These are phyloP conservation scores for Termitomyces sp. DNA, from an alignment of 768 basidiomycete genomes.

Conservation along the genomic window DNA sequence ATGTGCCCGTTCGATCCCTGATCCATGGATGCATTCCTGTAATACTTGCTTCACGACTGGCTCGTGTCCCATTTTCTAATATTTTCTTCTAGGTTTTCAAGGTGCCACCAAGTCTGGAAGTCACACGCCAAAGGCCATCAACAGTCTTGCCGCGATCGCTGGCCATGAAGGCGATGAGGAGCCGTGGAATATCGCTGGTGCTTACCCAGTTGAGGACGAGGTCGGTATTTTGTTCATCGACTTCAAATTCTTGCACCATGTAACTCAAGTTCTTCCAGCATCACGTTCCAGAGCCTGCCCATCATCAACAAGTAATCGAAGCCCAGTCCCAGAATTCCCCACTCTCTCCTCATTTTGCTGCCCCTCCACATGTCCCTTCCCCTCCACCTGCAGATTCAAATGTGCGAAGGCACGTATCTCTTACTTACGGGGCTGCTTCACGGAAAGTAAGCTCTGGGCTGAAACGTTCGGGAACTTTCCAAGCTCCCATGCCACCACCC, in stretches of 20 bases:
- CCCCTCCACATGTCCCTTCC: slow-evolving; percentile 51
- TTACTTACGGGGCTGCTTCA: slow-evolving; percentile 65
- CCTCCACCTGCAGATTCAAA: slow-evolving; percentile 68
- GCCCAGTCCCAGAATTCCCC: slow-evolving; percentile 49
- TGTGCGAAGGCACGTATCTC: slow-evolving; percentile 77
- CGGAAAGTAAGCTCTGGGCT: slow-evolving; percentile 51
- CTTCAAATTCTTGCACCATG: neutral
- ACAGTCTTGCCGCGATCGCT: slow-evolving; percentile 81
- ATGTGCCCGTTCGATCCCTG: slow-evolving; percentile 16
- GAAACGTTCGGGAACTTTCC: slow-evolving; percentile 75
- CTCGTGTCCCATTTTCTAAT: slow-evolving; percentile 9
- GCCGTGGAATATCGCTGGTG: slow-evolving; percentile 73
- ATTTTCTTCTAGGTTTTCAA: slow-evolving; percentile 43
- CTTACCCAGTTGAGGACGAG: slow-evolving; percentile 62
- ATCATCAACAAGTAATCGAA: slow-evolving; percentile 51
- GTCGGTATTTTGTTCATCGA: slow-evolving; percentile 30
- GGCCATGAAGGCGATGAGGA: slow-evolving; percentile 88
- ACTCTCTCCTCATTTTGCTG: slow-evolving; percentile 58
- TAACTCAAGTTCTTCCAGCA: slow-evolving; percentile 19
- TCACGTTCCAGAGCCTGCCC: slow-evolving; percentile 23
- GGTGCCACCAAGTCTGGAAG: slow-evolving; percentile 53
- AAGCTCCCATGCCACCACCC: slow-evolving; percentile 41
- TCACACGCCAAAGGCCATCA: slow-evolving; percentile 68
- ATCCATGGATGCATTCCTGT: slow-evolving; percentile 19
- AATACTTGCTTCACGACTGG: slow-evolving; percentile 12